Conservation (phyloP, 805 yeast genomes). For the Suhomyces prunicola region DNA sequence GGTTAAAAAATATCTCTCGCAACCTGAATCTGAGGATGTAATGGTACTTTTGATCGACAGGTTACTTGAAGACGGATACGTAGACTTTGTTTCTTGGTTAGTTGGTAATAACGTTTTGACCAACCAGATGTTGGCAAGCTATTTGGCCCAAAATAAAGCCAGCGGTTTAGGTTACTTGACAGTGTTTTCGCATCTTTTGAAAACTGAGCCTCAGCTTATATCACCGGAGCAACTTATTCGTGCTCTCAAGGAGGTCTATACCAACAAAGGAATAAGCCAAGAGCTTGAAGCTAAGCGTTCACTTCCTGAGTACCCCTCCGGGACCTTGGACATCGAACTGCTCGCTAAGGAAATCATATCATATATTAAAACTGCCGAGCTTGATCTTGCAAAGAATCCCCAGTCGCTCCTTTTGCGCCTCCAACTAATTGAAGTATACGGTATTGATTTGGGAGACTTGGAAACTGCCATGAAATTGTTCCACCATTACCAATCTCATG, state of each 20-base stretch:
- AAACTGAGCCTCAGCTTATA: constrained; percentile 3
- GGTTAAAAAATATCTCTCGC: background rate
- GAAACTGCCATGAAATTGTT: constrained; percentile 34
- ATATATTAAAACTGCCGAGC: constrained; percentile 17
- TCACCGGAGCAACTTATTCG: background rate
- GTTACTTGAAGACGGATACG: constrained; percentile 1
- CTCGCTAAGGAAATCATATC: constrained; percentile 10
- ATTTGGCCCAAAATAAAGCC: background rate
- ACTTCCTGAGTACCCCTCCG: background rate
- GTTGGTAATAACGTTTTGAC: background rate
- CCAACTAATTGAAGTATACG: constrained; percentile 30
- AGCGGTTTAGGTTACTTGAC: background rate
- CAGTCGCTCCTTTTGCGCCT: constrained; percentile 31
- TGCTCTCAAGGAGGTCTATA: background rate
- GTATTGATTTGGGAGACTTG: constrained; percentile 27
- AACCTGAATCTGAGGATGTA: background rate
- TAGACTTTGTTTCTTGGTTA: background rate
- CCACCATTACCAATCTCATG: constrained; percentile 37
- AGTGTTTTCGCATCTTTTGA: constrained; percentile 4
- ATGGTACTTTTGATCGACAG: background rate
- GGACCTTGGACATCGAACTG: background rate
- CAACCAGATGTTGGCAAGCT: background rate
- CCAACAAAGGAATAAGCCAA: background rate
- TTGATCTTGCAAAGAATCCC: constrained; percentile 25
- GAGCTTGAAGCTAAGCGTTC: background rate